These are phyloP conservation scores for Astrocystis sublimbata DNA, from an alignment of 495 filamentous ascomycete genomes.

Conservation along the genomic window DNA sequence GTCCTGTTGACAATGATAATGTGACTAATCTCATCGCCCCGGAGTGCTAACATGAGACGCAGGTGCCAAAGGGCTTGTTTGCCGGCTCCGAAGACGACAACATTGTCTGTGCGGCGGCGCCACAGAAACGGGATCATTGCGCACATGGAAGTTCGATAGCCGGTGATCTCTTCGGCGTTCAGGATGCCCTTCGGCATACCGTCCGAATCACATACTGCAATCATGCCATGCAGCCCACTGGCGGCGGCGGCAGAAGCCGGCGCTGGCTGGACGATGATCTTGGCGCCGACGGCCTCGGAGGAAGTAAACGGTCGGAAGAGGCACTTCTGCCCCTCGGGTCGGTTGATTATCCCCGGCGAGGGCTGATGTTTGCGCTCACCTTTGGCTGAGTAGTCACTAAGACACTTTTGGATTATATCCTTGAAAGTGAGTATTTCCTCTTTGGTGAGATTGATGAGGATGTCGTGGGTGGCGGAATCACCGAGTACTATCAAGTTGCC, in stretches of 20 bases:
- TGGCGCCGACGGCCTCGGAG: slow-evolving; percentile 21
- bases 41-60: slow-evolving; percentile 65
- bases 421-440: slow-evolving; percentile 63
- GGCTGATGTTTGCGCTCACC: slow-evolving; percentile 64
- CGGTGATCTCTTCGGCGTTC: slow-evolving; percentile 73
- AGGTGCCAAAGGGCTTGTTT: slow-evolving; percentile 82
- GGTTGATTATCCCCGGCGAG: slow-evolving; percentile 61
- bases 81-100: slow-evolving; percentile 74
- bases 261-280: slow-evolving; percentile 15
- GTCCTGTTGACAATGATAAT: slow-evolving; percentile 68
- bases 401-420: slow-evolving; percentile 57
- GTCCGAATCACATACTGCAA: slow-evolving; percentile 58
- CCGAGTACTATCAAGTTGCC: slow-evolving; percentile 51
- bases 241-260: slow-evolving; percentile 38
- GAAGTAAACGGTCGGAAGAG: slow-evolving; percentile 30
- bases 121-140: slow-evolving; percentile 66
- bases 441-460: slow-evolving; percentile 60
- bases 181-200: slow-evolving; percentile 68
- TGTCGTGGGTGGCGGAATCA: slow-evolving; percentile 57
- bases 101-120: slow-evolving; percentile 61
- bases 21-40: slow-evolving; percentile 63
- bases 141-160: slow-evolving; percentile 75
- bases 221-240: slow-evolving; percentile 63
- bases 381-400: slow-evolving; percentile 68
- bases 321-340: slow-evolving; percentile 25